Conservation (phyloP, 2,329 filamentous ascomycete species). For the Ophiostoma piceae region DNA sequence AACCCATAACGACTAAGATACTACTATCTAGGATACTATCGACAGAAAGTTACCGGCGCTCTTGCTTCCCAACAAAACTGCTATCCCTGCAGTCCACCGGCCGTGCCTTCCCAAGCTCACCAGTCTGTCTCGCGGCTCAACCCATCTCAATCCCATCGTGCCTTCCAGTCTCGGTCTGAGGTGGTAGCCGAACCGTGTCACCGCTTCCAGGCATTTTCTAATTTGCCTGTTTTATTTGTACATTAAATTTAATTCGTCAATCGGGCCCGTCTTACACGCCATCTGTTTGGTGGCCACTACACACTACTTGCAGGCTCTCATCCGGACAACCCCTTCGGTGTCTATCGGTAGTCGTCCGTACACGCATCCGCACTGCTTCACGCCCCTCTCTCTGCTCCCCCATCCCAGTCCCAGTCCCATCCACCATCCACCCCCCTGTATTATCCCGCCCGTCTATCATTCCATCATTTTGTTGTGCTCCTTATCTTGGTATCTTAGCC, state of each 20-base stretch:
- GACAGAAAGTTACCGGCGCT: not conserved
- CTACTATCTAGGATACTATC: not conserved
- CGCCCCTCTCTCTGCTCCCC: constrained; percentile 7
- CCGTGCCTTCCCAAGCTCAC: not conserved
- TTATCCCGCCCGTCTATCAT: constrained; percentile 1
- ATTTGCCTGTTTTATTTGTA: not conserved
- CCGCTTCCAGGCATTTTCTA: not conserved
- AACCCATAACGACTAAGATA: not conserved
- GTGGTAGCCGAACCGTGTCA: constrained; percentile 15
- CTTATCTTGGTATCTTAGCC: constrained; percentile 10
- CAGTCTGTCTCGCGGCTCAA: not conserved
- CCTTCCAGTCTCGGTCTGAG: not conserved
- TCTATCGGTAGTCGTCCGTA: constrained; percentile 16
- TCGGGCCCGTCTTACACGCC: constrained; percentile 5
- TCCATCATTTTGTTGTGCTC: not conserved
- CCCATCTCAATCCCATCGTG: not conserved
- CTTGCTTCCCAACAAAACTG: constrained; percentile 13
- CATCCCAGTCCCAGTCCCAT: not conserved
- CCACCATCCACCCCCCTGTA: not conserved
- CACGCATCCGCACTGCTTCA: constrained; percentile 6
- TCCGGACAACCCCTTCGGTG: constrained; percentile 25
- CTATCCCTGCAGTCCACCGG: not conserved
- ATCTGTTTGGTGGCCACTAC: constrained; percentile 1
- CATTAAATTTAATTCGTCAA: constrained; percentile 3
- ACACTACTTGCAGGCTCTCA: not conserved